Evolutionary conservation across 257 asterid genomes (phyloP).

Genomic region (Lycium ferocissimum): DNA sequence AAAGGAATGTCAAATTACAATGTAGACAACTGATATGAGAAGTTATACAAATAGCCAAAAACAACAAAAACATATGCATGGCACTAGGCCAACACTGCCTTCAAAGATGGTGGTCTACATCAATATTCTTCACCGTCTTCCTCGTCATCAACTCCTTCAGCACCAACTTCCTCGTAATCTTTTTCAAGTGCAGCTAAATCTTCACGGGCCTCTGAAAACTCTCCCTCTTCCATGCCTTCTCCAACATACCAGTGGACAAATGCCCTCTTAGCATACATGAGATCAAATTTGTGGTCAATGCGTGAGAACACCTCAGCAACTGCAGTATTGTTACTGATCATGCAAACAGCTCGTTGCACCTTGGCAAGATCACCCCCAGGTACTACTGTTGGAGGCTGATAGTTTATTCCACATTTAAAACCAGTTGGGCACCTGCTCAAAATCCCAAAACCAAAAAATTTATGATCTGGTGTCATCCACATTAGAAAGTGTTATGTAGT

Average conservation of each 20-base stretch:
- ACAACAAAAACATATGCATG: constrained; percentile 28
- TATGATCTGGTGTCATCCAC: not conserved
- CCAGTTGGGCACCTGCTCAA: constrained; percentile 90
- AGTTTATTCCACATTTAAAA: constrained; percentile 89
- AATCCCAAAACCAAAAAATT: not conserved
- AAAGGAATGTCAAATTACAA: constrained; percentile 19
- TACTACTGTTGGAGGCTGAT: constrained; percentile 88
- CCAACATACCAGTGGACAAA: constrained; percentile 96
- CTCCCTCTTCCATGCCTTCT: constrained; percentile 97
- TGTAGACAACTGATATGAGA: constrained; percentile 15
- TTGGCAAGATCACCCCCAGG: constrained; percentile 94
- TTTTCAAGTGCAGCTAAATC: constrained; percentile 89
- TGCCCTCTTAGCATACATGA: constrained; percentile 92
- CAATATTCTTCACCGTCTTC: constrained; percentile 74
- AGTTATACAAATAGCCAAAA: not conserved
- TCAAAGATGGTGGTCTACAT: constrained; percentile 28
- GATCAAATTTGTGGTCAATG: constrained; percentile 88
- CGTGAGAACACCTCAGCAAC: constrained; percentile 95
- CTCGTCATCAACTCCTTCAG: constrained; percentile 83
- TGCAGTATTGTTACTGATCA: constrained; percentile 95
- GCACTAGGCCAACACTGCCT: constrained; percentile 28
- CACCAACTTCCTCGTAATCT: constrained; percentile 91
- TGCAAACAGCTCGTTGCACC: constrained; percentile 93
- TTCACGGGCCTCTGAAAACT: constrained; percentile 92
- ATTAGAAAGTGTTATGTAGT: constrained; percentile 9